Evolutionary conservation across 1,284 basidiomycete genomes (phyloP), one percentile per base, ranked within the genome.

Genomic region (Austroboletus rostrupii): DNA sequence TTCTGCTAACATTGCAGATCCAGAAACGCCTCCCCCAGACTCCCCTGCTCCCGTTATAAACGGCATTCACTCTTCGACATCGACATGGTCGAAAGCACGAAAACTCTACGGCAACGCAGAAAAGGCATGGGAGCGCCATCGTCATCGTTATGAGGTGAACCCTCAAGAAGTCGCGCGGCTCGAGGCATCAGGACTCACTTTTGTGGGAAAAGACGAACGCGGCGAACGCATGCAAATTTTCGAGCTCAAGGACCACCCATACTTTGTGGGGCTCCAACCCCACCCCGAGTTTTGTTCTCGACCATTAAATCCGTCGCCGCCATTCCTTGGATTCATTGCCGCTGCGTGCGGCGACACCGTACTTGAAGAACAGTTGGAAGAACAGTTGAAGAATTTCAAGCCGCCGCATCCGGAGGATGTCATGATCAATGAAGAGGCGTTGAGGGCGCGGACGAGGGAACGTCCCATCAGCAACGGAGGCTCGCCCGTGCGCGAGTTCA

Each of bases 251-350:
- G 92, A 91, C 64, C 96, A 99, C 72, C 92, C 93, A 1, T 99
- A 85, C 79, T 99, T 96, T 70, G 77, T 97, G 49, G 97, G 85
- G 39, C 78, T 99, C 51, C 96, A 99, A 74, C 93, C 97, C 0
- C 96, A 99, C 65, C 96, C 96, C 3, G 96, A 99, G 70, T 96
- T 99, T 74, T 98, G 95, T 74, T 96, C 96, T 19, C 86, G 96
- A n/a, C 96, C 96, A 2, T 77, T 99, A 46, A 99, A 99, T 74
- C 97, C 96, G 0, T 97, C 93, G 0, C 96, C 96, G 3, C 89
- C 94, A 0, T 99, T 97, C 85, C 85, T 99, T 33, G 97, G 97
- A 14, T 89, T 99, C 65, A 81, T 99, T 38, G 87, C 96, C 3
- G 94, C 97, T 0, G 77, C 96, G 0, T 87, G 85, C 36, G 66